phyloP scores from a whole-genome alignment of 2,329 filamentous ascomycete species.

The Exophiala sp. region DNA sequence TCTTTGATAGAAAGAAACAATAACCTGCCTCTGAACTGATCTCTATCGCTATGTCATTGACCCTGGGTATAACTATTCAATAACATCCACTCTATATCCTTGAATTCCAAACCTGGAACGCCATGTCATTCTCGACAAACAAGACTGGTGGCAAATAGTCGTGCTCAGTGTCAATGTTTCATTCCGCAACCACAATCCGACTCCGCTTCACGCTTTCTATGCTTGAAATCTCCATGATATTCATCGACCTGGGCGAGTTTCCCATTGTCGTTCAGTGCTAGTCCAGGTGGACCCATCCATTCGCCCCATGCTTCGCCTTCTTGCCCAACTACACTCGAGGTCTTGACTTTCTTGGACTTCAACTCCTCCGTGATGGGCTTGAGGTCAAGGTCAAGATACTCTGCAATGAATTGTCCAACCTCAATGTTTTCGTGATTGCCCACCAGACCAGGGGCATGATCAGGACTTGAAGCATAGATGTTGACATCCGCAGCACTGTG shows the following conservation, averaged over 20 bases:
- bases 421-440: constrained; percentile 97
- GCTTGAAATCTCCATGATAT: constrained; percentile 45
- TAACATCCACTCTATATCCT: no score
- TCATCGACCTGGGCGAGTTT: constrained; percentile 33
- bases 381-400: constrained; percentile 78
- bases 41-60: no score
- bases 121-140: no score
- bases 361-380: constrained; percentile 74
- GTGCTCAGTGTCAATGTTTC: constrained; percentile 11
- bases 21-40: no score
- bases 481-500: constrained; percentile 95
- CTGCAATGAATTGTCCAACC: constrained; percentile 73
- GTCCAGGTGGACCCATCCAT: constrained; percentile 43
- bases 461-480: constrained; percentile 77
- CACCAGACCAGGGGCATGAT: constrained; percentile 59
- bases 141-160: no score
- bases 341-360: constrained; percentile 35
- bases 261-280: constrained; percentile 35
- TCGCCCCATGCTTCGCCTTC: constrained; percentile 22
- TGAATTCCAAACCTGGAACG: no score
- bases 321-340: constrained; percentile 3
- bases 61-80: no score
- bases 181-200: constrained; percentile 26
- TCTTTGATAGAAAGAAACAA: no score
- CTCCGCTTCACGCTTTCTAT: constrained; percentile 26